Evolutionary conservation across 257 asterid species (phyloP), one percentile per base, ranked within the genome.

Genomic region (Ligustrum vulgare): DNA sequence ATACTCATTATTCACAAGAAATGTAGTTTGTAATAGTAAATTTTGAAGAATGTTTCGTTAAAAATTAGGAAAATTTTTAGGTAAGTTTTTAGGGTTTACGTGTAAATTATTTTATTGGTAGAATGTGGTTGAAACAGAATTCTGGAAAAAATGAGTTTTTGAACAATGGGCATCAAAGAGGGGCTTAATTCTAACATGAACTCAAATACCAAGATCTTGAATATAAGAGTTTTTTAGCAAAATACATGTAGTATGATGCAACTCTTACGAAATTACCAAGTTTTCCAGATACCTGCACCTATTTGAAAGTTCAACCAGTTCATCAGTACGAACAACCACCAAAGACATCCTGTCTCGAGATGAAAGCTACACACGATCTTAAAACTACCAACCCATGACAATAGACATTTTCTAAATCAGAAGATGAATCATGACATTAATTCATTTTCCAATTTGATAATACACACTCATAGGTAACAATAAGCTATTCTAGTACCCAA

Each of bases 401-500:
- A 18, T 39, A 54, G 9, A 41, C 33, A 58, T 10, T 12, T 67
- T 43, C 23, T 60, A 20, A 47, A 31, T 8, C 23, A 8, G 37
- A 54, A 37, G 39, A 62, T 12, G 10, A 23, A 60, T 18, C 58
- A 67, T 20, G 33, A 32, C 37, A 39, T 39, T n/a, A 28, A 31
- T 15, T 75, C 15, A 47, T 67, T 56, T 69, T 35, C 34, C 22
- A 25, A 37, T 39, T 47, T 18, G 1, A 37, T 22, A 51, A 37
- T 28, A 72, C 7, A 49, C 54, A 35, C 32, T 45, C 56, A 75
- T 10, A 58, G 65, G 67, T 73, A 76, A 67, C 45, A 86, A 79
- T 22, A 23, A 60, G 31, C 2, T 60, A 60, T 60, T 60, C 16
- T 25, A 23, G 80, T 80, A 93, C 98, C 78, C 89, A 91, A 84